phyloP scores from a whole-genome alignment of 1,139 yeast species.

The Magnusiomyces magnusii region DNA sequence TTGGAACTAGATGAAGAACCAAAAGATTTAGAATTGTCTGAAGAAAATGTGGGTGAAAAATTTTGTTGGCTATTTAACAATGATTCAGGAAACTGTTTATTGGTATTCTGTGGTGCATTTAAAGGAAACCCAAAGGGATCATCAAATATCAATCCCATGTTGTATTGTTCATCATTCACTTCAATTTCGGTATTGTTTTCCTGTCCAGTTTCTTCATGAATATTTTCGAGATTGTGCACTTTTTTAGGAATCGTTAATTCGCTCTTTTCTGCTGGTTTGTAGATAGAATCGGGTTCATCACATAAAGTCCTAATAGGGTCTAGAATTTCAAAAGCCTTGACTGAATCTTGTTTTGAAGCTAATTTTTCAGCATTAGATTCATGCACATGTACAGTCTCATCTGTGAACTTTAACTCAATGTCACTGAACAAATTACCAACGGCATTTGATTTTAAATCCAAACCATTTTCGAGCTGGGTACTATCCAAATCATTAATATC shows the following conservation, averaged over 20 bases:
- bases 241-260: not conserved
- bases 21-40: not conserved
- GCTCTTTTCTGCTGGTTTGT: too few relatives aligned
- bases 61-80: not conserved
- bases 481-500: too few relatives aligned
- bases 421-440: too few relatives aligned
- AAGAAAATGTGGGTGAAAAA: not conserved
- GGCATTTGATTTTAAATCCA: not conserved
- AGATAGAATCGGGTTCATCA: too few relatives aligned
- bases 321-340: too few relatives aligned
- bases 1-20: not conserved
- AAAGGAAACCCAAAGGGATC: conserved; percentile 5
- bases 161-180: too few relatives aligned
- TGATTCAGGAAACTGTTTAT: not conserved
- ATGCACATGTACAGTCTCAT: too few relatives aligned
- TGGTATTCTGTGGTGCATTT: not conserved
- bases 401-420: too few relatives aligned
- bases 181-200: not conserved
- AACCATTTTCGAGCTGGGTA: not conserved
- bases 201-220: not conserved
- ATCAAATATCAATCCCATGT: not conserved
- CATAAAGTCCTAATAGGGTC: too few relatives aligned
- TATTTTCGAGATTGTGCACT: not conserved
- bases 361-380: not conserved
- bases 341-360: not conserved